Percentiles rank a stretch among this genome's conserved stretches.
phyloP scores from a whole-genome alignment of 1,284 basidiomycete genomes.

The Phlebopus sp. region DNA sequence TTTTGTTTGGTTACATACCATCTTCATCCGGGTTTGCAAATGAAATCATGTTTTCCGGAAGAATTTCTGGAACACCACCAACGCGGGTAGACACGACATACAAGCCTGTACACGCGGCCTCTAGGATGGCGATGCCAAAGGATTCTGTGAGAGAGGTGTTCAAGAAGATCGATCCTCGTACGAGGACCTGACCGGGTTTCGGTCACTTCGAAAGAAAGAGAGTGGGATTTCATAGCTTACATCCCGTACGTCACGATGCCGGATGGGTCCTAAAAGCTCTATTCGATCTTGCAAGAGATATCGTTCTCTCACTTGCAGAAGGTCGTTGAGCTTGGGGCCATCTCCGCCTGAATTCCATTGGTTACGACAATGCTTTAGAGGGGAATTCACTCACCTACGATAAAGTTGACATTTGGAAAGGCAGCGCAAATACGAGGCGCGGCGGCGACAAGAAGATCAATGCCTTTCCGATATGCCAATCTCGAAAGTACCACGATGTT shows the following conservation, averaged over 20 bases:
- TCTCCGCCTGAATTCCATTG: constrained; percentile 69
- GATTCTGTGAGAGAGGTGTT: constrained; percentile 96
- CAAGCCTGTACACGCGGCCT: constrained; percentile 92
- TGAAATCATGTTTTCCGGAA: constrained; percentile 92
- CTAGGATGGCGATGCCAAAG: constrained; percentile 94
- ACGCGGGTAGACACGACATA: constrained; percentile 95
- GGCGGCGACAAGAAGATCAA: constrained; percentile 91
- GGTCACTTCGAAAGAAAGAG: not conserved
- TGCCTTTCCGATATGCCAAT: constrained; percentile 95
- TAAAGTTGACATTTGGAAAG: constrained; percentile 84
- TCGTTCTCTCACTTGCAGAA: constrained; percentile 95
- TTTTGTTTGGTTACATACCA: too few relatives aligned
- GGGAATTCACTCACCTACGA: constrained; percentile 63
- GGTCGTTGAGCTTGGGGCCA: constrained; percentile 92
- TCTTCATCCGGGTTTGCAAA: constrained; percentile 90
- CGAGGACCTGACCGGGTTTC: constrained; percentile 64
- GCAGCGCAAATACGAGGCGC: constrained; percentile 85
- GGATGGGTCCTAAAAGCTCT: constrained; percentile 80
- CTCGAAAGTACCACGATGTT: constrained; percentile 94
- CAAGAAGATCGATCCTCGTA: constrained; percentile 86
- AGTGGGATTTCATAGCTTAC: constrained; percentile 40
- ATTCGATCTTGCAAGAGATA: constrained; percentile 88
- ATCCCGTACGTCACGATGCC: constrained; percentile 78
- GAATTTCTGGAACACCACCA: constrained; percentile 93
- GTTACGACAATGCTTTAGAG: not conserved